These are phyloP conservation scores for Alternaria tenuissima DNA, from an alignment of 2,329 filamentous ascomycete species.

Conservation along the genomic window DNA sequence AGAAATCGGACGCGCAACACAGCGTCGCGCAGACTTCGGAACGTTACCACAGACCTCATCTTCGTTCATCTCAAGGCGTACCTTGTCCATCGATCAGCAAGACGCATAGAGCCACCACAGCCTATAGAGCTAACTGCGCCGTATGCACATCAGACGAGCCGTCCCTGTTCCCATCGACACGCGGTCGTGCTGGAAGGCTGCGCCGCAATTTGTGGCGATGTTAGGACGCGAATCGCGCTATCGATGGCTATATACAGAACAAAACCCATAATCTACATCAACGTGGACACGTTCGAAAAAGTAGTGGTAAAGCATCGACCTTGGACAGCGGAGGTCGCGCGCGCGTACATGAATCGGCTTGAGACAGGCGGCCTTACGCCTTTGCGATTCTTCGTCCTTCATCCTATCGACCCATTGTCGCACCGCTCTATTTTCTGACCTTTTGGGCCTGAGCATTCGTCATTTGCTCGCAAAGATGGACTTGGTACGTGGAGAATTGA, in stretches of 20 bases:
- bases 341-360: neutral
- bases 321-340: neutral
- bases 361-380: neutral
- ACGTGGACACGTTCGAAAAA: neutral
- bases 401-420: neutral
- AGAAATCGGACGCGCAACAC: too few species aligned
- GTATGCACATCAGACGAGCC: constrained; percentile 15
- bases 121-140: constrained; percentile 11
- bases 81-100: neutral
- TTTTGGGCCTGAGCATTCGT: neutral
- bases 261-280: neutral
- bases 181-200: constrained; percentile 1
- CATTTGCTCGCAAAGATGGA: neutral
- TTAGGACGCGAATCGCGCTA: neutral
- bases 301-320: neutral
- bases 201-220: constrained; percentile 8
- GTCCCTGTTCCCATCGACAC: neutral
- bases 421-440: neutral
- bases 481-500: neutral
- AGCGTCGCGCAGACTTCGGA: neutral
- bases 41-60: neutral
- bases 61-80: neutral
- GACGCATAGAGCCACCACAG: neutral
- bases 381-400: neutral
- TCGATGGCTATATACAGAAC: neutral